Conservation (phyloP, 148 eudicot genomes). For the Rhododendron mucronatum region DNA sequence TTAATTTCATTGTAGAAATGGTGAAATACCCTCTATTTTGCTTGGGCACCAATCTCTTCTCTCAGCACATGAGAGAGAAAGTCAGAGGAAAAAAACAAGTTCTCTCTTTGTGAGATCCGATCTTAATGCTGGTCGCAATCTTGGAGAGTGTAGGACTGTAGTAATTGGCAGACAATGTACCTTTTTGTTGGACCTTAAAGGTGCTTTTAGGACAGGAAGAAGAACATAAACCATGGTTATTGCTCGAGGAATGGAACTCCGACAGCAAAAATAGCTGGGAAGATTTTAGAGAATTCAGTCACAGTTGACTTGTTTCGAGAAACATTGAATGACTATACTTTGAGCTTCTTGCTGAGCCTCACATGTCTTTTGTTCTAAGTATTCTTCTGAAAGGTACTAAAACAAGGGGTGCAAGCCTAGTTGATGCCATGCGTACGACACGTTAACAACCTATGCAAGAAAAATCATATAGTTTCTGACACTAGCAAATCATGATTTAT, state of each 20-base stretch:
- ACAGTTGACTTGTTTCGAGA: not conserved
- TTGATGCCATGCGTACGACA: not conserved
- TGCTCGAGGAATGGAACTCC: not conserved
- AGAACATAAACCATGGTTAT: not conserved
- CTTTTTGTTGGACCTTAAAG: not conserved
- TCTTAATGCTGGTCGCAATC: not conserved
- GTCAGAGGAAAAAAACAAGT: not conserved
- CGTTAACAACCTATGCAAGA: not conserved
- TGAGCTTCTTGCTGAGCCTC: conserved; percentile 10
- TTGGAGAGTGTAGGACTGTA: not conserved
- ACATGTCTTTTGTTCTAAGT: not conserved
- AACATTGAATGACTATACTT: not conserved
- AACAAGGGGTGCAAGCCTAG: not conserved
- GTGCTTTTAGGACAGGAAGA: not conserved
- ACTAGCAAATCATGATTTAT: not conserved
- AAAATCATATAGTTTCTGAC: too few species aligned
- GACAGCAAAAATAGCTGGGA: not conserved
- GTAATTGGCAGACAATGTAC: not conserved
- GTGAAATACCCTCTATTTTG: not conserved
- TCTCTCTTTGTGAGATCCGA: not conserved
- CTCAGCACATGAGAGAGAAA: not conserved
- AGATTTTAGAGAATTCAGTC: not conserved
- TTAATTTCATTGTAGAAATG: not conserved
- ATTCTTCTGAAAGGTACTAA: not conserved
- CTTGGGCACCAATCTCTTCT: not conserved